These are phyloP conservation scores for Rhexocercosporidium sp. DNA, from an alignment of 2,329 filamentous ascomycete genomes.

Conservation along the genomic window DNA sequence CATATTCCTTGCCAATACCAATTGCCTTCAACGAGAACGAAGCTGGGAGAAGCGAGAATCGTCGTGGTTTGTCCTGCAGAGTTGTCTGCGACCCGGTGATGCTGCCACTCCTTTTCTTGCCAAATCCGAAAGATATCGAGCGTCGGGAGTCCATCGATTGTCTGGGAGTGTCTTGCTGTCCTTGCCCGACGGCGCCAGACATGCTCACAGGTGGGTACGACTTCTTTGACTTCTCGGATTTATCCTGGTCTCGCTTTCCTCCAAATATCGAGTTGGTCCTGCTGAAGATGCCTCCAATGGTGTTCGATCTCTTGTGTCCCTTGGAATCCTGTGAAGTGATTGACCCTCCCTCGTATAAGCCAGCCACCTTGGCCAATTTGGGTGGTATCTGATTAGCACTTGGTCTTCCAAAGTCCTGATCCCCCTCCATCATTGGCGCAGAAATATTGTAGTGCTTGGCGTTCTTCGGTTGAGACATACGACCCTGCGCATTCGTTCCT, in stretches of 20 bases:
- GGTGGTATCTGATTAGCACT: conserved; percentile 59
- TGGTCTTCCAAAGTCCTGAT: conserved; percentile 63
- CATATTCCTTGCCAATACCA: conserved; percentile 59
- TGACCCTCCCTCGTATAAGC: conserved; percentile 49
- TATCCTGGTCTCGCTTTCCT: conserved; percentile 49
- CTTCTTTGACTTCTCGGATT: conserved; percentile 70
- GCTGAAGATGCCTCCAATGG: conserved; percentile 83
- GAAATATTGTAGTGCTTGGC: conserved; percentile 75
- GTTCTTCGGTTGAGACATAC: conserved; percentile 77
- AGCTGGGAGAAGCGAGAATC: conserved; percentile 73
- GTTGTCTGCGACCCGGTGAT: conserved; percentile 59
- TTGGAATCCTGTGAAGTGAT: conserved; percentile 41
- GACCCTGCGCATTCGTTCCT: conserved; percentile 86
- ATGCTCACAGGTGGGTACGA: conserved; percentile 89
- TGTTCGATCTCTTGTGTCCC: conserved; percentile 71
- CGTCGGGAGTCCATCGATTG: conserved; percentile 76
- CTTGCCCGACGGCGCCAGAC: conserved; percentile 64
- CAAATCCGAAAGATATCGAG: conserved; percentile 72
- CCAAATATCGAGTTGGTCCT: conserved; percentile 83
- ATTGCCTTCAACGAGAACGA: conserved; percentile 70
- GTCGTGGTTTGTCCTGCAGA: conserved; percentile 61
- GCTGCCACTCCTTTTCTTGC: conserved; percentile 74
- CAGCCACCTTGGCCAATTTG: conserved; percentile 63
- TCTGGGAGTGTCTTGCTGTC: conserved; percentile 45
- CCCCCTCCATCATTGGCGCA: conserved; percentile 60